Percentiles rank a stretch among this genome's conserved stretches.
These are phyloP conservation scores for Penicillium taxi DNA, from an alignment of 495 filamentous ascomycete genomes.

Conservation along the genomic window DNA sequence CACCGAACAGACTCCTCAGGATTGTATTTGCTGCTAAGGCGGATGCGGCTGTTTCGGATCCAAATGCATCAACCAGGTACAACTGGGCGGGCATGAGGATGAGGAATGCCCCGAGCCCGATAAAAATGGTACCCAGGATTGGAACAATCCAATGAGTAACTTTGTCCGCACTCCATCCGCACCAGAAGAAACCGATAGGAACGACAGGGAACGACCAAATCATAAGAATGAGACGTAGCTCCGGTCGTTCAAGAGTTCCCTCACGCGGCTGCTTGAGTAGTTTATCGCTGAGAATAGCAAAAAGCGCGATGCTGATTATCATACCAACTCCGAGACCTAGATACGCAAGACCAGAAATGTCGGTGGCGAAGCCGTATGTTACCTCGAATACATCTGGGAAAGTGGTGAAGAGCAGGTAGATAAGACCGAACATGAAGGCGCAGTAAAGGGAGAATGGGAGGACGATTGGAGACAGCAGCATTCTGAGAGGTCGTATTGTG, in stretches of 20 bases:
- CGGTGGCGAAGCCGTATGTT: conserved; percentile 23
- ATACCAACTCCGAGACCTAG: conserved; percentile 29
- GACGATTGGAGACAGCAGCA: conserved; percentile 33
- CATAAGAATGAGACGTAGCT: conserved; percentile 26
- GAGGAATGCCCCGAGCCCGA: conserved; percentile 24
- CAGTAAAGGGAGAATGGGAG: conserved; percentile 27
- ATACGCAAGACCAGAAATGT: conserved; percentile 27
- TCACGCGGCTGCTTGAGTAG: conserved; percentile 2
- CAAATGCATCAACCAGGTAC: conserved; percentile 31
- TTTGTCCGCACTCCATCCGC: conserved; percentile 31
- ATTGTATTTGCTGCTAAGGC: conserved; percentile 30
- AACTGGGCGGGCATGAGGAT: conserved; percentile 25
- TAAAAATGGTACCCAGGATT: conserved; percentile 25
- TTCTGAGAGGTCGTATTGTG: conserved; percentile 18
- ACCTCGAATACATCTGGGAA: conserved; percentile 28
- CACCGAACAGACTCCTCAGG: conserved; percentile 29
- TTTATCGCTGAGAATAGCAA: conserved; percentile 18
- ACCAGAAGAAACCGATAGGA: conserved; percentile 26
- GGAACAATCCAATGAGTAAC: conserved; percentile 31
- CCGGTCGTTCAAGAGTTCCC: conserved; percentile 12
- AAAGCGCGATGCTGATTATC: conserved; percentile 16
- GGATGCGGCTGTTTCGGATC: conserved; percentile 21
- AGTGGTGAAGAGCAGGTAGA: conserved; percentile 37
- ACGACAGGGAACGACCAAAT: conserved; percentile 19
- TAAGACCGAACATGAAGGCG: conserved; percentile 26